Evolutionary conservation across 371 early-diverging fungal species (phyloP).

Genomic region (Mucor ambiguus): DNA sequence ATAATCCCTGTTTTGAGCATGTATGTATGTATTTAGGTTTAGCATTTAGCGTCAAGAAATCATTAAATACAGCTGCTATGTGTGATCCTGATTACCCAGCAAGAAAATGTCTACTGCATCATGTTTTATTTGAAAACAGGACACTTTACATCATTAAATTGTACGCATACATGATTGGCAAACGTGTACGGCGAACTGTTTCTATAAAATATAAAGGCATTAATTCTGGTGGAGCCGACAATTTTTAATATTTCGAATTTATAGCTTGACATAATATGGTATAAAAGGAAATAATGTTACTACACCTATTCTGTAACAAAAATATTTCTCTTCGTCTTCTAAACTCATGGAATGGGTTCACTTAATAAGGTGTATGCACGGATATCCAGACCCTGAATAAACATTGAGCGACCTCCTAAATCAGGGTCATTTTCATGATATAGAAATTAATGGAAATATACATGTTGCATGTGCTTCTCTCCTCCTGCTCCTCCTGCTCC

Average conservation of each 20-base stretch:
- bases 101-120: neutral
- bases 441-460: conserved; percentile 2
- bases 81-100: neutral
- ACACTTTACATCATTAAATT: neutral
- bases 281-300: conserved; percentile 1
- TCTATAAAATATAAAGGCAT: neutral
- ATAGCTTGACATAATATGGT: neutral
- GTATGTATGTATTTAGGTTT: conserved; percentile 1
- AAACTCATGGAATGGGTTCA: neutral
- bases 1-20: neutral
- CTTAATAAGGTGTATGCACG: conserved; percentile 11
- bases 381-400: conserved; percentile 15
- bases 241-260: neutral
- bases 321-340: conserved; percentile 19
- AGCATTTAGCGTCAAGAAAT: conserved; percentile 1
- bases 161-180: neutral
- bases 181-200: neutral
- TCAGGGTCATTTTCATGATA: neutral
- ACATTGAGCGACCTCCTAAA: neutral
- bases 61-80: neutral
- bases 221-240: neutral
- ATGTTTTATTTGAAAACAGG: neutral
- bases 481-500: neutral
- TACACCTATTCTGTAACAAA: neutral
- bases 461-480: neutral